Base-by-base conservation (phyloP, 1,284 basidiomycete species). In the Peniophora sp. region DNA sequence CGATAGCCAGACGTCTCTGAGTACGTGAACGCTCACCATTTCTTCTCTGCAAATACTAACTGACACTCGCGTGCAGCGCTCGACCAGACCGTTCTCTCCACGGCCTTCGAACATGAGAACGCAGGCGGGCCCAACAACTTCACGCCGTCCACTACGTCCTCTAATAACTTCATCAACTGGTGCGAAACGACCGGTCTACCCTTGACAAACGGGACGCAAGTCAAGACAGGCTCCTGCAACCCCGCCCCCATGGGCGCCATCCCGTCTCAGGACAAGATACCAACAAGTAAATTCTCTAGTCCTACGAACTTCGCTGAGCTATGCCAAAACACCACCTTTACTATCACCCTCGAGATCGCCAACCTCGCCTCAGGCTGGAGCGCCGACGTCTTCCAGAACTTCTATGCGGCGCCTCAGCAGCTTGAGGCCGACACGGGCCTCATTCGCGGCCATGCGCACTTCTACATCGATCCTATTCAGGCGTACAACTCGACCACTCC, bases 161-260 rank as follows among this genome's bases (percentile, higher is more conserved):
- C 54, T 12, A 75, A 79, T 63, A 79, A 78, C 63, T 78, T 74
- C 59, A 79, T 79, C 63, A 80, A 80, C 61, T 81, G 73, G 52
- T 73, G 70, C 56, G 54, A 57, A 22, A 64, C 65, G 24, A 59
- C 65, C 12, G 58, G 67, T 35, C 50, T 66, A 14, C 65, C 68
- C 1, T 59, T 76, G 17, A 77, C 74, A 10, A 69, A 77, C 57
- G 71, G 78, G 45, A 50, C 65, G 52, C 76, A 79, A 56, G 58
- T 73, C 53, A 63, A 57, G 38, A 65, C 64, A 17, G 81, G 82
- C 22, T 83, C 79, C 17, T 85, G 81, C 65, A 84, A 83, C 66
- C 70, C 74, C 17, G 70, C 73, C 10, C 77, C 77, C 9, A 78
- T 78, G 71, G 78, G 78, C 53, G 52, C 66, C 24, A 74, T 81